phyloP scores from a whole-genome alignment of 1,284 basidiomycete species.

The Ceratobasidium sp. region DNA sequence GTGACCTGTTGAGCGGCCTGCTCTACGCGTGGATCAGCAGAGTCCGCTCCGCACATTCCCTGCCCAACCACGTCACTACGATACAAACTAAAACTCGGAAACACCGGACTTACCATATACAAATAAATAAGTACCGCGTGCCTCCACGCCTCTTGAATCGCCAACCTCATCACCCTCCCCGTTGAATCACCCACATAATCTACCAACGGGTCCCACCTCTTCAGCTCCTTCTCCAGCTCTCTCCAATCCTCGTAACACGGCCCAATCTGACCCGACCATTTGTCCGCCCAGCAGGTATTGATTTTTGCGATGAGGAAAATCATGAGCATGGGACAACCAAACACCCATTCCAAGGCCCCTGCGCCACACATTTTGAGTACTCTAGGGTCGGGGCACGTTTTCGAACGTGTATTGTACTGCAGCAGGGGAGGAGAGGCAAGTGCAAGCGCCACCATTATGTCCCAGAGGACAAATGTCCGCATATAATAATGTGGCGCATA shows the following conservation, averaged over 20 bases:
- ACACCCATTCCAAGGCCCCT: constrained; percentile 8
- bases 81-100: not conserved
- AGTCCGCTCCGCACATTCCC: constrained; percentile 23
- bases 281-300: constrained; percentile 3
- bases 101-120: constrained; percentile 24
- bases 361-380: too few species aligned
- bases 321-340: not conserved
- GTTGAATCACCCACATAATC: constrained; percentile 10
- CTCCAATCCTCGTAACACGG: not conserved
- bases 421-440: not conserved
- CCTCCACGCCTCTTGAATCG: constrained; percentile 28
- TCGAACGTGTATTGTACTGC: not conserved
- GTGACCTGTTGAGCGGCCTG: constrained; percentile 12
- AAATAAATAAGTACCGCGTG: constrained; percentile 23
- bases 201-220: not conserved
- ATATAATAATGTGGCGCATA: constrained; percentile 5
- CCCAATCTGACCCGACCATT: not conserved
- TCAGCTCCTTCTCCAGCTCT: not conserved
- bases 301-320: constrained; percentile 7
- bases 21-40: constrained; percentile 18
- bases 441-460: not conserved
- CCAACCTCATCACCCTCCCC: constrained; percentile 1
- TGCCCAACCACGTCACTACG: not conserved
- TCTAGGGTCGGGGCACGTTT: too few species aligned
- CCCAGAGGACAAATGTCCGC: not conserved